These are phyloP conservation scores for Leccinum broughii DNA, from an alignment of 768 basidiomycete genomes.

Conservation along the genomic window DNA sequence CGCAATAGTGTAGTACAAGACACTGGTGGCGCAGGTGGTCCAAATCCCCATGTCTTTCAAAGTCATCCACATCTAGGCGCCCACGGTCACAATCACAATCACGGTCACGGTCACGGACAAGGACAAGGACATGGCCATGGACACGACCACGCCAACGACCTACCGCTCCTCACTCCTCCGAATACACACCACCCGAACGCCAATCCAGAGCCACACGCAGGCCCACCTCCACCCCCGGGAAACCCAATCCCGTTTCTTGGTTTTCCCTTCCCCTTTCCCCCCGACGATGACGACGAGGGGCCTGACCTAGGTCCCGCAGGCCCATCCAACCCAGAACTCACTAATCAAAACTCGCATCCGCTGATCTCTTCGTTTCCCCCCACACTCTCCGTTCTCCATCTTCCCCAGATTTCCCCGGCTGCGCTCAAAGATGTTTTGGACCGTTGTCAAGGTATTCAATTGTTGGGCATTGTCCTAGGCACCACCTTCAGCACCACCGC, in stretches of 20 bases:
- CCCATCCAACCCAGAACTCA: conserved; percentile 9
- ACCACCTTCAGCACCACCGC: conserved; percentile 7
- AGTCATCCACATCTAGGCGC: conserved; percentile 10
- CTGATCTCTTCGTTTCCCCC: conserved; percentile 33
- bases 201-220: conserved; percentile 1
- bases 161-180: conserved; percentile 18
- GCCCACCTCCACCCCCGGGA: neutral
- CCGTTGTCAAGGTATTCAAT: conserved; percentile 17
- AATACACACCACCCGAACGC: conserved; percentile 2
- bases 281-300: neutral
- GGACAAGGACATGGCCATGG: neutral
- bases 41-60: conserved; percentile 8
- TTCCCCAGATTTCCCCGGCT: conserved; percentile 24
- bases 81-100: neutral
- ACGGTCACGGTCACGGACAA: neutral
- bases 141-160: conserved; percentile 7
- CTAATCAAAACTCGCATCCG: conserved; percentile 25
- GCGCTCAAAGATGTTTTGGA: conserved; percentile 24
- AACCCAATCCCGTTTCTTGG: conserved; percentile 4
- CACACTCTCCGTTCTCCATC: conserved; percentile 34
- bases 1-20: conserved; percentile 5
- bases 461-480: conserved; percentile 23
- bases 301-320: conserved; percentile 6
- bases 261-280: conserved; percentile 6
- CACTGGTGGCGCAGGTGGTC: neutral